Conservation (phyloP, 768 basidiomycete genomes). For the Crucibulum laeve region DNA sequence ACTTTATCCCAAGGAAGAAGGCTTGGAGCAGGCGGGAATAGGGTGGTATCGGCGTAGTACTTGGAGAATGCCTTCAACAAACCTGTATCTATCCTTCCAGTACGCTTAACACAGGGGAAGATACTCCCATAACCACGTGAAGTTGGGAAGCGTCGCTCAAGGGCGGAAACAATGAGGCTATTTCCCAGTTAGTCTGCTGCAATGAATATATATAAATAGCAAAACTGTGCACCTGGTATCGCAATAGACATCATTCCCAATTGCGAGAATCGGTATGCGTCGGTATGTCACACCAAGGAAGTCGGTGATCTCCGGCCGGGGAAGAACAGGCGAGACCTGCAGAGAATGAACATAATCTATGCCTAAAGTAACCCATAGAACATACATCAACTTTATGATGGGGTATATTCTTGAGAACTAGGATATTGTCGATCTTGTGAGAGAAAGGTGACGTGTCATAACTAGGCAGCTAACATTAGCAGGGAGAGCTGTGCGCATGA, state of each 20-base stretch:
- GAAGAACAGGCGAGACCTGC: conserved; percentile 46
- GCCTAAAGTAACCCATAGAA: neutral
- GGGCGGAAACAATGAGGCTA: conserved; percentile 42
- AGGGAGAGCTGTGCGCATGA: neutral
- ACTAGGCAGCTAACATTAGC: conserved; percentile 17
- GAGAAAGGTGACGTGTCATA: conserved; percentile 51
- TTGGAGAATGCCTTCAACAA: conserved; percentile 44
- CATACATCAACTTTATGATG: conserved; percentile 45
- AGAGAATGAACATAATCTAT: neutral
- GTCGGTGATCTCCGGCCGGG: conserved; percentile 53
- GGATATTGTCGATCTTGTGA: conserved; percentile 46
- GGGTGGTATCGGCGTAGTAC: conserved; percentile 36
- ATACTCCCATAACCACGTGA: conserved; percentile 42
- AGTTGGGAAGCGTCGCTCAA: conserved; percentile 53
- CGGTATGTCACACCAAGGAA: conserved; percentile 51
- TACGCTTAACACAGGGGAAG: conserved; percentile 41
- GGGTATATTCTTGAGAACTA: conserved; percentile 44
- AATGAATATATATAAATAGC: neutral
- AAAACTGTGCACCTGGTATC: conserved; percentile 38
- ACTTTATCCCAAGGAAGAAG: conserved; percentile 47
- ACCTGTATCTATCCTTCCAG: conserved; percentile 37
- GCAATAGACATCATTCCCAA: conserved; percentile 59
- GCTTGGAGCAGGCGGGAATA: conserved; percentile 36
- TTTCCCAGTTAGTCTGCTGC: neutral
- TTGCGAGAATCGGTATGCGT: conserved; percentile 54